Conservation (phyloP, 768 basidiomycete species). For the Pholiota molesta region DNA sequence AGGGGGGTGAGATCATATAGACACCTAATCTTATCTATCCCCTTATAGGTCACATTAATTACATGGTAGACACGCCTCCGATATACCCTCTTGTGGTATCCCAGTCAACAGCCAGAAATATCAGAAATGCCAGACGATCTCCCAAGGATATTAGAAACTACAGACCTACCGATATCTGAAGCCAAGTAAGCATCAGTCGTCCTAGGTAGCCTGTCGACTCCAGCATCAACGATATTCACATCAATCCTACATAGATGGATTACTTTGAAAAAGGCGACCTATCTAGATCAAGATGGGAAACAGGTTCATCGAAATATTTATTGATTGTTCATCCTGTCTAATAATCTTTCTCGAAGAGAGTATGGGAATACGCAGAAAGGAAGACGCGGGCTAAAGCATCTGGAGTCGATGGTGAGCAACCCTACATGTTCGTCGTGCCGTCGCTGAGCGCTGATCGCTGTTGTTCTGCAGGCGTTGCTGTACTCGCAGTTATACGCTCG, state of each 20-base stretch:
- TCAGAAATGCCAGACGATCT: slow-evolving; percentile 16
- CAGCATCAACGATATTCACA: background rate
- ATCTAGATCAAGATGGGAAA: slow-evolving; percentile 75
- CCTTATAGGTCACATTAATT: background rate
- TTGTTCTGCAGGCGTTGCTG: slow-evolving; percentile 68
- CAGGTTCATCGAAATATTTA: slow-evolving; percentile 46
- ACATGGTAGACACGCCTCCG: background rate
- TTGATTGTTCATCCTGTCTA: slow-evolving; percentile 4
- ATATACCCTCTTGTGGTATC: slow-evolving; percentile 1
- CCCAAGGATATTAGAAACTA: slow-evolving; percentile 57
- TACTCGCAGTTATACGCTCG: slow-evolving; percentile 80
- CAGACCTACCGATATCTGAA: slow-evolving; percentile 54
- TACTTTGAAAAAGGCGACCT: slow-evolving; percentile 79
- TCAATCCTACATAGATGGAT: slow-evolving; percentile 65
- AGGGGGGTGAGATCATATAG: background rate
- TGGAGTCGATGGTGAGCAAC: slow-evolving; percentile 75
- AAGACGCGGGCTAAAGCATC: slow-evolving; percentile 69
- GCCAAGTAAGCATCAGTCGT: slow-evolving; percentile 50
- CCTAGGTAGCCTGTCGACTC: background rate
- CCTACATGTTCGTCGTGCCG: background rate
- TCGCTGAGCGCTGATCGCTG: slow-evolving; percentile 10
- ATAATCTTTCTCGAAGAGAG: slow-evolving; percentile 46
- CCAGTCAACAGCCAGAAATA: background rate
- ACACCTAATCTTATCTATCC: background rate
- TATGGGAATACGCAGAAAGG: slow-evolving; percentile 91